phyloP scores from a whole-genome alignment of 805 yeast genomes.

The Millerago galiae region DNA sequence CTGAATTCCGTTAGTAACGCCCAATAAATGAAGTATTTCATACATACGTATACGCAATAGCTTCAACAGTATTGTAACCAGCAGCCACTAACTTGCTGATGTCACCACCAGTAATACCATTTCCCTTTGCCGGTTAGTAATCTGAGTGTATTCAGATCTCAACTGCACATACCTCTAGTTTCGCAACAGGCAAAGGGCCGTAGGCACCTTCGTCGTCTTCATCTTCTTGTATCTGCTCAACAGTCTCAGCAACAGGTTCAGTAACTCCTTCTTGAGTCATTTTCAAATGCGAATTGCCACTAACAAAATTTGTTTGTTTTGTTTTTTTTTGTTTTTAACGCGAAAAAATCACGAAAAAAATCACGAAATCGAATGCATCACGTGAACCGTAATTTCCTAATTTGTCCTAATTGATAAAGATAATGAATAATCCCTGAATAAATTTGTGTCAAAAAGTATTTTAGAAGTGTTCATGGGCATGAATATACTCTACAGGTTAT shows the following conservation, averaged over 20 bases:
- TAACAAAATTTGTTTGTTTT: conserved; percentile 2
- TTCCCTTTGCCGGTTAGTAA: conserved; percentile 37
- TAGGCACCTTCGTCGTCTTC: conserved; percentile 49
- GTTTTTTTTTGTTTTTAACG: conserved; percentile 3
- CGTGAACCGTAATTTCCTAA: background rate
- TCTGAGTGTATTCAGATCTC: background rate
- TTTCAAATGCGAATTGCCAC: conserved; percentile 5
- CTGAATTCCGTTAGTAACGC: conserved; percentile 17
- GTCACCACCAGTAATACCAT: conserved; percentile 80
- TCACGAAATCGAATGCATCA: conserved; percentile 6
- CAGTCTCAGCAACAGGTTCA: conserved; percentile 2
- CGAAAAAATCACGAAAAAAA: conserved; percentile 9
- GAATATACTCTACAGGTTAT: too few species aligned
- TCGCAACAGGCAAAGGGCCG: conserved; percentile 51
- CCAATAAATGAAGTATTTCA: conserved; percentile 20
- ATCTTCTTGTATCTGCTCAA: conserved; percentile 19
- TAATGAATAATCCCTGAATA: too few species aligned
- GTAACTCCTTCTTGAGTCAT: conserved; percentile 13
- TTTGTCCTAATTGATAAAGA: too few species aligned
- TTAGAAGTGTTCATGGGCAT: too few species aligned
- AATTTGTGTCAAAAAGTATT: too few species aligned
- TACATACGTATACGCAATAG: conserved; percentile 72
- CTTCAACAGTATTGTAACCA: conserved; percentile 85
- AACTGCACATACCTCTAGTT: conserved; percentile 31
- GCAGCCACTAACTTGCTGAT: conserved; percentile 73